Conservation (phyloP, 352 stramenopile genomes). For the Phytophthora constricta region DNA sequence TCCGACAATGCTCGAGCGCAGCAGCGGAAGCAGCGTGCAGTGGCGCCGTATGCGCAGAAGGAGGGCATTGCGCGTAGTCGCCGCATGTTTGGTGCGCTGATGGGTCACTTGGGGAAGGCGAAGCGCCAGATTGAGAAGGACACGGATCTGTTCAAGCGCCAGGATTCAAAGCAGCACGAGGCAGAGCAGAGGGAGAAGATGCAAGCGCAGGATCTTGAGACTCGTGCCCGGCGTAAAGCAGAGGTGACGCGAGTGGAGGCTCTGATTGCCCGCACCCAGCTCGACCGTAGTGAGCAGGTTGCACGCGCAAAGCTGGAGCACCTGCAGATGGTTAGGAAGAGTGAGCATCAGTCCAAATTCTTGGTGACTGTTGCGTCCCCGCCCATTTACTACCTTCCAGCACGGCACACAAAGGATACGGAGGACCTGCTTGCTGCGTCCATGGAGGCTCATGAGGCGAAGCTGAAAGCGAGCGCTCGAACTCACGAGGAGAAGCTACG, state of each 20-base stretch:
- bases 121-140: constrained; percentile 85
- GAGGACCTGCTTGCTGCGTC: constrained; percentile 74
- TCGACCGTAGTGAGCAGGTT: constrained; percentile 62
- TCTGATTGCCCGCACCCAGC: constrained; percentile 50
- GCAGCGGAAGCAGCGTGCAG: constrained; percentile 57
- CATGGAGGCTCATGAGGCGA: constrained; percentile 75
- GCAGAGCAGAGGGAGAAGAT: constrained; percentile 74
- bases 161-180: constrained; percentile 70
- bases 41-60: constrained; percentile 66
- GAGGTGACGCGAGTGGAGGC: constrained; percentile 49
- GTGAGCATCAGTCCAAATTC: constrained; percentile 59
- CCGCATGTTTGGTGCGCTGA: constrained; percentile 84
- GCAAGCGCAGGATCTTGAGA: constrained; percentile 61
- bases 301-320: constrained; percentile 67
- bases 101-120: constrained; percentile 82
- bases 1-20: constrained; percentile 23
- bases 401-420: constrained; percentile 80
- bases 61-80: constrained; percentile 73
- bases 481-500: constrained; percentile 56
- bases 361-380: constrained; percentile 72
- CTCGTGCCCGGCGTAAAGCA: constrained; percentile 45
- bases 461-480: constrained; percentile 45
- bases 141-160: constrained; percentile 70
- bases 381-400: constrained; percentile 75
- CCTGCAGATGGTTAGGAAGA: constrained; percentile 54